Percentiles rank a stretch among this genome's conserved stretches.
Evolutionary conservation across 306 rosid genomes (phyloP).

Genomic region (Pachyrhizus erosus): DNA sequence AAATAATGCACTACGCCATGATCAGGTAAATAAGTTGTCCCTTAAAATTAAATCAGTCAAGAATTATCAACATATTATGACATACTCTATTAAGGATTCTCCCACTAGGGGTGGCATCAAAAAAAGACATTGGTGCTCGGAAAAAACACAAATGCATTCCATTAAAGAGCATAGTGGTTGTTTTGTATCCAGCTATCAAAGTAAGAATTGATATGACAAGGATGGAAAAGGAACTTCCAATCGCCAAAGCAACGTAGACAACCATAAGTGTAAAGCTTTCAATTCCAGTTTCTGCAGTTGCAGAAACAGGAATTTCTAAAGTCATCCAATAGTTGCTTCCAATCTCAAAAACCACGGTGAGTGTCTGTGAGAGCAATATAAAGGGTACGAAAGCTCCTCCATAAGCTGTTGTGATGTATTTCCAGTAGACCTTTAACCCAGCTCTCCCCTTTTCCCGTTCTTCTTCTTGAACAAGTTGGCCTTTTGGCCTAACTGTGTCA

Average conservation of each 20-base stretch:
- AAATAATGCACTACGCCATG: neutral
- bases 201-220: neutral
- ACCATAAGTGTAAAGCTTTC: neutral
- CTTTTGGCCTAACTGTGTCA: neutral
- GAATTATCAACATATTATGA: neutral
- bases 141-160: conserved; percentile 68
- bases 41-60: neutral
- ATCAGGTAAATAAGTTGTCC: neutral
- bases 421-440: neutral
- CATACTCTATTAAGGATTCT: conserved; percentile 53
- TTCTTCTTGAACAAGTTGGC: conserved; percentile 1
- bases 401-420: conserved; percentile 1
- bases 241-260: neutral
- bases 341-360: neutral
- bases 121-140: conserved; percentile 78
- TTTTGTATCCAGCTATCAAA: neutral
- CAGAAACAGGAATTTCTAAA: neutral
- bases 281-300: neutral
- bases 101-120: conserved; percentile 65
- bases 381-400: conserved; percentile 16
- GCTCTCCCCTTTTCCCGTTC: conserved; percentile 6
- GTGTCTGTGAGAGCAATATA: neutral
- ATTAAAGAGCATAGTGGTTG: conserved; percentile 50
- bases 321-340: conserved; percentile 9
- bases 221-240: neutral